A percentile compares a stretch with the other conserved stretches of the same genome.
Conservation (phyloP, 257 asterid species). For the Anisodus acutangulus region DNA sequence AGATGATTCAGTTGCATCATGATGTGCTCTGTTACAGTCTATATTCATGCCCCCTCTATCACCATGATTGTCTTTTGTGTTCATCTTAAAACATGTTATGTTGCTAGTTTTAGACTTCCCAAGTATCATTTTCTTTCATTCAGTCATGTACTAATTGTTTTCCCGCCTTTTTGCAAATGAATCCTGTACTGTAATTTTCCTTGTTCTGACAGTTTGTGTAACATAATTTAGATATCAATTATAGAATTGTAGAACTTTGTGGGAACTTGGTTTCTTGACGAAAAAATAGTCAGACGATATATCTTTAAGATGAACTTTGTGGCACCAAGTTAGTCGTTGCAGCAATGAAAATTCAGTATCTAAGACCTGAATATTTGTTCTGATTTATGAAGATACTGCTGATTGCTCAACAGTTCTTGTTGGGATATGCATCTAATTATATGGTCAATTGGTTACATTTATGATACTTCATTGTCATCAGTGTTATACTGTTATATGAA, state of each 20-base stretch:
- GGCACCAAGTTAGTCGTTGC: constrained; percentile 9
- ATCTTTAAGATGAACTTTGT: background rate
- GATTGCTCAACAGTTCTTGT: constrained; percentile 19
- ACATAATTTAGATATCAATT: background rate
- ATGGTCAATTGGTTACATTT: background rate
- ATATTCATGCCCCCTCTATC: background rate
- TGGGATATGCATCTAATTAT: background rate
- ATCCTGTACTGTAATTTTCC: background rate
- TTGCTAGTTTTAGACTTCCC: constrained; percentile 21
- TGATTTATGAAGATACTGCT: background rate
- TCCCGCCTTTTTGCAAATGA: background rate
- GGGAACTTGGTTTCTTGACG: background rate
- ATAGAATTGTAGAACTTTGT: background rate
- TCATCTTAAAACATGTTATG: constrained; percentile 13
- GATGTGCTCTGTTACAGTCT: background rate
- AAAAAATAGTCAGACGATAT: background rate
- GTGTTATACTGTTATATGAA: background rate
- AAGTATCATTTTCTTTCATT: background rate
- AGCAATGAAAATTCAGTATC: constrained; percentile 2
- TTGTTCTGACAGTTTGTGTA: constrained; percentile 7
- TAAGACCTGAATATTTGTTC: constrained; percentile 1
- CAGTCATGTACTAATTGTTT: background rate
- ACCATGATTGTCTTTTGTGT: constrained; percentile 23
- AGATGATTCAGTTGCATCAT: constrained; percentile 2
- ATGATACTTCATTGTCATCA: background rate